Evolutionary conservation across 1,139 yeast genomes (phyloP).

Genomic region (Magnusiomyces starmeri): DNA sequence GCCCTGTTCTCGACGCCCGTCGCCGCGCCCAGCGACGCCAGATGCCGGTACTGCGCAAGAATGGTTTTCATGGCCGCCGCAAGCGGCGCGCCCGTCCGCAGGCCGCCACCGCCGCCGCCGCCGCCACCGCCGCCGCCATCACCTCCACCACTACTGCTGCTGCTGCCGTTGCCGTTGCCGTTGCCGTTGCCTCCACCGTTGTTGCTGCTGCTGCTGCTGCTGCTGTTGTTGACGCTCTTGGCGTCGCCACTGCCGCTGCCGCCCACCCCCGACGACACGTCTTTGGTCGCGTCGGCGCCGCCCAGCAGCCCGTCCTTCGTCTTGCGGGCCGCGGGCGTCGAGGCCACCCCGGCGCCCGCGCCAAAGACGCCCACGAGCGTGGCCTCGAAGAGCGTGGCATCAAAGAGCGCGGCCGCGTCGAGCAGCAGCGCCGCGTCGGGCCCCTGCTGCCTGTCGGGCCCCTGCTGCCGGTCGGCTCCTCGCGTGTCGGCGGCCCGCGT

Average conservation of each 20-base stretch:
- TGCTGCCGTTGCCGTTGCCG: background rate
- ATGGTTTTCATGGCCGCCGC: conserved; percentile 50
- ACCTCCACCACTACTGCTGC: background rate
- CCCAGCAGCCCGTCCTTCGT: too few species aligned
- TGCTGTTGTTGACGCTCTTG: background rate
- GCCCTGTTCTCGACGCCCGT: conserved; percentile 37
- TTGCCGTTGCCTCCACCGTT: too few species aligned
- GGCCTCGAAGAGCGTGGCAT: background rate
- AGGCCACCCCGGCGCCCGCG: too few species aligned
- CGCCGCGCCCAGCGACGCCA: conserved; percentile 46
- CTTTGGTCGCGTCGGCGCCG: too few species aligned
- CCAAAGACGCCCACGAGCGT: too few species aligned
- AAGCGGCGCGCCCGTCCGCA: background rate
- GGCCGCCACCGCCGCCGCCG: background rate
- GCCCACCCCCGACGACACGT: background rate
- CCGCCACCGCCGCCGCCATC: background rate
- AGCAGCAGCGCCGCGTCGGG: too few species aligned
- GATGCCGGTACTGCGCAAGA: conserved; percentile 58
- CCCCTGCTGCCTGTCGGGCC: too few species aligned
- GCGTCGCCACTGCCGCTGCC: background rate
- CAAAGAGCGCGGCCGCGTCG: too few species aligned
- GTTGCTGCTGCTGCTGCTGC: too few species aligned
- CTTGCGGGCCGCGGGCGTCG: too few species aligned
- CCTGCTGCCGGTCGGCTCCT: too few species aligned
- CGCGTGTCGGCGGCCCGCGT: too few species aligned